These are phyloP conservation scores for Aureobasidium sp. DNA, from an alignment of 2,329 filamentous ascomycete genomes.

Conservation along the genomic window DNA sequence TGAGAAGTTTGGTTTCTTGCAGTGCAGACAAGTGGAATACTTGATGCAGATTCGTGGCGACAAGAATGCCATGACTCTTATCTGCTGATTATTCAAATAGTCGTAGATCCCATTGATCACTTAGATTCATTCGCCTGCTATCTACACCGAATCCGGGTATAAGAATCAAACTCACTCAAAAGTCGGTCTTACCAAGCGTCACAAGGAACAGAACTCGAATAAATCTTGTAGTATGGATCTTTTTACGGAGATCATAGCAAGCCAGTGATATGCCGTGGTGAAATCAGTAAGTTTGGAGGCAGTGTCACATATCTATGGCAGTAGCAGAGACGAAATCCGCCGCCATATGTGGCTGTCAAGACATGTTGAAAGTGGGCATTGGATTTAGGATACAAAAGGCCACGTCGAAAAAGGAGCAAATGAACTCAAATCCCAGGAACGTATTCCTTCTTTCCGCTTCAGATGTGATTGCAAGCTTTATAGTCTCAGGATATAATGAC, in stretches of 20 bases:
- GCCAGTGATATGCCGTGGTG: neutral
- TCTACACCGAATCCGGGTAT: too few species aligned
- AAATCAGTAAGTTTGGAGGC: neutral
- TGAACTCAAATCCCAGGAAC: neutral
- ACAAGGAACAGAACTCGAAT: too few species aligned
- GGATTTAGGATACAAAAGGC: neutral
- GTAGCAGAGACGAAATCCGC: neutral
- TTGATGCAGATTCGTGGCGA: neutral
- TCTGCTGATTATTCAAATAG: too few species aligned
- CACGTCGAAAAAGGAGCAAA: neutral
- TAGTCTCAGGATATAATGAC: neutral
- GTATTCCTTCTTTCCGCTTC: neutral
- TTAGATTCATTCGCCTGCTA: too few species aligned
- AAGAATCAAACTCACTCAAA: too few species aligned
- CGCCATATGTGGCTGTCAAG: neutral
- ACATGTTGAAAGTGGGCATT: neutral
- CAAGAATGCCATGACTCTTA: too few species aligned
- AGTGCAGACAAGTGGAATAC: neutral
- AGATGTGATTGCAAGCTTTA: neutral
- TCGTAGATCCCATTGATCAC: too few species aligned
- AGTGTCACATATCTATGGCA: neutral
- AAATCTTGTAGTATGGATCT: too few species aligned
- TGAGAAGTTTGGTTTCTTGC: neutral
- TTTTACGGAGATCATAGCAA: too few species aligned
- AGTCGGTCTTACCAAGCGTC: too few species aligned